Evolutionary conservation across 2,329 filamentous ascomycete genomes (phyloP), one percentile per base, ranked within the genome.

Genomic region (Seiridium cupressi): DNA sequence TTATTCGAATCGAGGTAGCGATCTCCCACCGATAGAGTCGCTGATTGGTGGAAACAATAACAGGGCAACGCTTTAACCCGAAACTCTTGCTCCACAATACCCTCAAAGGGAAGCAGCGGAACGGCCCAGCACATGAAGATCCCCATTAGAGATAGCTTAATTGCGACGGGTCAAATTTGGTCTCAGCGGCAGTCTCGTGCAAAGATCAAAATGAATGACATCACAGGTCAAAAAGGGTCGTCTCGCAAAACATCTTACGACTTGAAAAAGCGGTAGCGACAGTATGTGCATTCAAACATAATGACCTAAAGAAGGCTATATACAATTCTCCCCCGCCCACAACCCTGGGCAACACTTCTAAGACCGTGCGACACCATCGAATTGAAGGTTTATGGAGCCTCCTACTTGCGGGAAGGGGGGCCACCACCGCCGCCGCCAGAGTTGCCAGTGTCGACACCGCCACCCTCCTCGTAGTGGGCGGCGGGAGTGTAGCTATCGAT

Each of bases 401-500:
- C 18, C 32, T 49, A 49, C 47, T 49, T 49, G 47, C 47, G 47
- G 13, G 47, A 53, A 55, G 54, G 54, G 26, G 49, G 49, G 5
- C 11, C 49, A 51, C 49, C 49, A 57, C 49, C 49, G 38, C 63
- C 62, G 60, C 64, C 63, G 5, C 61, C 62, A 18, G 56, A 55
- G 35, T 64, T 64, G 11, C 60, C 61, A 38, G 55, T 64, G 7
- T 64, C 55, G 10, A 71, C 69, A 44, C 67, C 69, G 26, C 69
- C 67, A 11, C 58, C 64, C 55, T 66, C 62, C 58, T 69, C 67
- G 63, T 69, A 71, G 60, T 69, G 65, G 5, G 68, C 67, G 2
- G 67, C 68, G 10, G 66, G 60, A 13, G 55, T 60, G 34, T 63
- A 64, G 10, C 55, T 51, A 47, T 55, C 58, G 13, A 64, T 67